A percentile compares a stretch with the other conserved stretches of the same genome.
phyloP scores from a whole-genome alignment of 441 rosid genomes.

The Metrosideros polymorpha region DNA sequence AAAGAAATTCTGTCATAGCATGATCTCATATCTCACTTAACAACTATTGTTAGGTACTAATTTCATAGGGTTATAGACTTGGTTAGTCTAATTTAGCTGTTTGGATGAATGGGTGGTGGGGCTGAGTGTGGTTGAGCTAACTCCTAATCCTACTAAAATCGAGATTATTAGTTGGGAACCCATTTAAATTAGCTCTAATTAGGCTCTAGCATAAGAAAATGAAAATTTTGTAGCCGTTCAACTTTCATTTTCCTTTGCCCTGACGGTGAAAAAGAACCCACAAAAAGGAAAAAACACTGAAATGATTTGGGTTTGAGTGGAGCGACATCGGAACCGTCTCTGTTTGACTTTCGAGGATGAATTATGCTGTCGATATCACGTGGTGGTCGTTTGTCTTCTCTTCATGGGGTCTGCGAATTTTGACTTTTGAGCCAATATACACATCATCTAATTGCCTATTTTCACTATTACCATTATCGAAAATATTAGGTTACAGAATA shows the following conservation, averaged over 20 bases:
- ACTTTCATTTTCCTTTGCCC: too few relatives aligned
- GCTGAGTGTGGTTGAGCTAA: neutral
- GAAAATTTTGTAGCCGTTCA: too few relatives aligned
- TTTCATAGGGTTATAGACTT: neutral
- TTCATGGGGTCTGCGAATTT: neutral
- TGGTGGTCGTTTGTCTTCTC: neutral
- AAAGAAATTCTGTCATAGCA: neutral
- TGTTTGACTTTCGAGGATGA: neutral
- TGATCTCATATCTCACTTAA: neutral
- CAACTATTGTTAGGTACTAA: neutral
- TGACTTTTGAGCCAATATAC: neutral
- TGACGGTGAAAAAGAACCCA: too few relatives aligned
- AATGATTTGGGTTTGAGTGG: neutral
- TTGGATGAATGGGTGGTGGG: neutral
- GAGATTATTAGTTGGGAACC: neutral
- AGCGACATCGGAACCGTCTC: neutral
- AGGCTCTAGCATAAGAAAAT: neutral
- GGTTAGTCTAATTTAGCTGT: neutral
- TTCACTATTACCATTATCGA: neutral
- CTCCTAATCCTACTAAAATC: neutral
- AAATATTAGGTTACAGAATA: neutral
- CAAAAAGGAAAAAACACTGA: neutral
- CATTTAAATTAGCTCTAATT: neutral
- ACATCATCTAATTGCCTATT: neutral
- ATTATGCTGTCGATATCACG: neutral